phyloP scores from a whole-genome alignment of 306 rosid genomes.

The Gleditsia sinensis region DNA sequence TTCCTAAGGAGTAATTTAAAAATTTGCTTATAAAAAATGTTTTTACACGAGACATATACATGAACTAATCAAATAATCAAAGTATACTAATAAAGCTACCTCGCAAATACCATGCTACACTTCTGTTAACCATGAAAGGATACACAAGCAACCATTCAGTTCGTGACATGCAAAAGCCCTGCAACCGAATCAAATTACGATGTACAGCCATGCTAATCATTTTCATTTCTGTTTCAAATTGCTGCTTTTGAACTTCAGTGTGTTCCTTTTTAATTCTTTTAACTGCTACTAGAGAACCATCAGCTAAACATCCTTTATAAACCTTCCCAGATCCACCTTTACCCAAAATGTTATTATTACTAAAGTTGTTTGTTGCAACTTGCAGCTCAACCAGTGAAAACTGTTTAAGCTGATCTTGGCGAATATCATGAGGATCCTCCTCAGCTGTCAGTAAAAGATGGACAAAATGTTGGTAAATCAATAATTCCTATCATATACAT shows the following conservation, averaged over 20 bases:
- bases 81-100: constrained; percentile 50
- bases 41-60: neutral
- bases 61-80: neutral
- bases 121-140: no score
- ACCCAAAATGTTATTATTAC: no score
- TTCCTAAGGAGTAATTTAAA: no score
- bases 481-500: no score
- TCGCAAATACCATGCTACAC: constrained; percentile 90
- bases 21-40: no score
- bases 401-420: constrained; percentile 82
- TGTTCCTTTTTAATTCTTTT: constrained; percentile 89
- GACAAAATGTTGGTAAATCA: no score
- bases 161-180: no score
- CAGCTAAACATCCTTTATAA: no score
- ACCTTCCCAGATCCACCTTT: no score
- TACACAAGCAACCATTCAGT: no score
- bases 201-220: constrained; percentile 94
- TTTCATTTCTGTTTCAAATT: constrained; percentile 88
- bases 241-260: constrained; percentile 78
- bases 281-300: constrained; percentile 88
- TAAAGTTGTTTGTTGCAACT: no score
- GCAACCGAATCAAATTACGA: no score
- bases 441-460: constrained; percentile 55
- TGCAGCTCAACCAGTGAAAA: constrained; percentile 86
- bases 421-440: constrained; percentile 95